Percentiles rank a stretch among this genome's conserved stretches.
Evolutionary conservation across 1,139 yeast species (phyloP).

Genomic region (Hemisphaericaspora subhashii): DNA sequence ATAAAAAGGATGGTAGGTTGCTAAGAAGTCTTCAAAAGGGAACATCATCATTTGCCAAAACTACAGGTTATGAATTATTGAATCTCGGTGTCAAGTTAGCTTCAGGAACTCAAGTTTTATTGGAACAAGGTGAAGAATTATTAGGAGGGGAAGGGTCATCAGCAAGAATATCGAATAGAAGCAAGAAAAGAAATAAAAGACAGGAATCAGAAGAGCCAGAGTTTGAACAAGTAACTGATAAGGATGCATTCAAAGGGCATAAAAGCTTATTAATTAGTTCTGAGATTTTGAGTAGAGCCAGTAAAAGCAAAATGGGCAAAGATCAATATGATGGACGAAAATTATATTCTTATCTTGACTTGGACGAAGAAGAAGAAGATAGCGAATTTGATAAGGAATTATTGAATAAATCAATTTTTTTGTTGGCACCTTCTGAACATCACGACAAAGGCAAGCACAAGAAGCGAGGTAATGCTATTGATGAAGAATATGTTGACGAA

Average conservation of each 20-base stretch:
- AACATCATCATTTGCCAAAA: constrained; percentile 71
- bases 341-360: constrained; percentile 31
- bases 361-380: constrained; percentile 19
- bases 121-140: constrained; percentile 78
- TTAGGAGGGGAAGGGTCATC: constrained; percentile 68
- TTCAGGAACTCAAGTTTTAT: constrained; percentile 80
- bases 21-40: constrained; percentile 77
- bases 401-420: constrained; percentile 16
- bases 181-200: constrained; percentile 1
- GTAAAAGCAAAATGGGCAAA: constrained; percentile 13
- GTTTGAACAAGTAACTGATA: constrained; percentile 5
- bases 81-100: constrained; percentile 84
- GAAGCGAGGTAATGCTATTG: neutral
- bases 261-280: constrained; percentile 13
- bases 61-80: constrained; percentile 78
- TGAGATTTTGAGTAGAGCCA: constrained; percentile 13
- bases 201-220: constrained; percentile 10
- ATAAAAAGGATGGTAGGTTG: constrained; percentile 68
- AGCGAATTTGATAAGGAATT: constrained; percentile 16
- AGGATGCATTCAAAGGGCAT: constrained; percentile 4
- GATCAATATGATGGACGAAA: constrained; percentile 24
- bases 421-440: constrained; percentile 14
- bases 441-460: neutral
- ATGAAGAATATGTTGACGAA: constrained; percentile 17
- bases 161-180: constrained; percentile 26